Conservation (phyloP, 495 filamentous ascomycete genomes). For the Penicillium fimorum region DNA sequence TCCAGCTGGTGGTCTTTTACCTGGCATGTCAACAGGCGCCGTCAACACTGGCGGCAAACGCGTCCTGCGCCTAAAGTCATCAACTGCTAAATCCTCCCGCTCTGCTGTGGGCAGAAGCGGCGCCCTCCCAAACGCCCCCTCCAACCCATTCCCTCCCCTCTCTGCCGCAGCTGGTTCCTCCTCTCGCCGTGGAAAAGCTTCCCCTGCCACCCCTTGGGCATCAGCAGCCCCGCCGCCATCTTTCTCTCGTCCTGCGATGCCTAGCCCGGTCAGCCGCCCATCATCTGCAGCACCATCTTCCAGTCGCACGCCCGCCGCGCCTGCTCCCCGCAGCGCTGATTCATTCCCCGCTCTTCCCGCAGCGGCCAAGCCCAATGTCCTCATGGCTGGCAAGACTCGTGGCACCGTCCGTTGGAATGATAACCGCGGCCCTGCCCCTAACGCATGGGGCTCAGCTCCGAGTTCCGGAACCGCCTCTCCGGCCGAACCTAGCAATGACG, state of each 20-base stretch:
- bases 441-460: slow-evolving; percentile 46
- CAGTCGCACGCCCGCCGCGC: slow-evolving; percentile 8
- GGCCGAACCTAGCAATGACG: slow-evolving; percentile 31
- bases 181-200: slow-evolving; percentile 25
- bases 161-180: slow-evolving; percentile 41
- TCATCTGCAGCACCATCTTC: slow-evolving; percentile 25
- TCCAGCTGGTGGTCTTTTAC: slow-evolving; percentile 64
- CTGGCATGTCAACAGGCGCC: slow-evolving; percentile 44
- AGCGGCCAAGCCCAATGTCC: slow-evolving; percentile 72
- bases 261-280: slow-evolving; percentile 28
- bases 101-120: slow-evolving; percentile 53
- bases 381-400: slow-evolving; percentile 75
- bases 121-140: slow-evolving; percentile 33
- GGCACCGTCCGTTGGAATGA: slow-evolving; percentile 70
- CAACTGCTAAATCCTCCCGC: slow-evolving; percentile 70
- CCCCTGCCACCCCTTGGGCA: slow-evolving; percentile 53
- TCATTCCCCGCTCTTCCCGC: slow-evolving; percentile 81
- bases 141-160: slow-evolving; percentile 49
- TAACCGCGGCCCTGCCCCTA: slow-evolving; percentile 36
- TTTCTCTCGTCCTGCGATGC: slow-evolving; percentile 27
- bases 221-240: slow-evolving; percentile 33
- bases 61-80: slow-evolving; percentile 72
- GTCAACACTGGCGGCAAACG: slow-evolving; percentile 48
- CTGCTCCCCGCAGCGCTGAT: slow-evolving; percentile 17
- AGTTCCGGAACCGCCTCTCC: slow-evolving; percentile 28